Evolutionary conservation across 345 rosid species (phyloP), one percentile per base, ranked within the genome.

Genomic region (Salix dunnii): DNA sequence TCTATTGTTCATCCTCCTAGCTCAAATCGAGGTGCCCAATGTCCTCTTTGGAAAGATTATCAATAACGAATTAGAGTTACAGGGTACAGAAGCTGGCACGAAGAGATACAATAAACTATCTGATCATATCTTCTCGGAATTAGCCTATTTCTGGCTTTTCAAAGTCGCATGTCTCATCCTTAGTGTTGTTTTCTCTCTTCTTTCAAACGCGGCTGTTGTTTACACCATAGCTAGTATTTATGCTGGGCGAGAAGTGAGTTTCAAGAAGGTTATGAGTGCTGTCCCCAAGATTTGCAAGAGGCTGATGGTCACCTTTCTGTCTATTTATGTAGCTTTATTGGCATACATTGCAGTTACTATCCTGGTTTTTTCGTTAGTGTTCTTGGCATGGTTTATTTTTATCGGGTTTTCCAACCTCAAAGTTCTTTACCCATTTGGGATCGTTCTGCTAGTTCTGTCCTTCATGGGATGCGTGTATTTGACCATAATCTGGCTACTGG

Each of bases 1-100:
- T 7, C 83, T 90, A 0, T 58, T 89, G 14, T 86, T 86, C 86
- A 81, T 88, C 83, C 83, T 82, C 89, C 72, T 90, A 2, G 84
- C 84, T n/a, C 84, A 85, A 63, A 75, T 82, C 31, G 80, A 86
- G 61, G 28, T 88, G 8, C 77, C 90, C 10, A 63, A 78, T 9
- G 27, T 83, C 43, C 61, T 90, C 72, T 36, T 62, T 21, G 13
- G 71, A 11, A 69, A 78, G 20, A 80, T 86, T 65, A 31, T 51
- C 28, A 58, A 30, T 76, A 71, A 77, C 67, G 81, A 82, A 55
- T 7, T 6, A 3, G 80, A 69, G 20, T 80, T 79, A 8, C 74
- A 79, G 7, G n/a, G 46, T 3, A 84, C 91, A 16, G 76, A 20
- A 53, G 11, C 18, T 1, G 78, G 79, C 51, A 75, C 90, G 1